Conservation (phyloP, 2,329 filamentous ascomycete genomes). For the Xylaria sp. region DNA sequence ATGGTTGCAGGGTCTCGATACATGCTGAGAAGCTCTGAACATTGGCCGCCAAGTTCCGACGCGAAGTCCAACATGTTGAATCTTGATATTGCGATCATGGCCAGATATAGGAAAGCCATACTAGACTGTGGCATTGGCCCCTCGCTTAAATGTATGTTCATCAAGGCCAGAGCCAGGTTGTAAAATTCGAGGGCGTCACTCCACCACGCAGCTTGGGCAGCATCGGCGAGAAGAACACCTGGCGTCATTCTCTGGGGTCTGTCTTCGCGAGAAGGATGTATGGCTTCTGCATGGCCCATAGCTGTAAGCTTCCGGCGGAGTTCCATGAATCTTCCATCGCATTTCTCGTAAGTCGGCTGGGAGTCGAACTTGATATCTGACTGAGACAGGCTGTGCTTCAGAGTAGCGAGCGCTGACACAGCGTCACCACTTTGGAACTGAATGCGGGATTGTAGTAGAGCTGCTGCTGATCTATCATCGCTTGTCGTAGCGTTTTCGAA, state of each 20-base stretch:
- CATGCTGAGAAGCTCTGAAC: conserved; percentile 71
- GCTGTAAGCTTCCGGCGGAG: conserved; percentile 69
- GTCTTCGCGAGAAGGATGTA: conserved; percentile 56
- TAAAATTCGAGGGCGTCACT: conserved; percentile 78
- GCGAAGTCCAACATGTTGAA: conserved; percentile 78
- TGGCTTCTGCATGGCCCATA: conserved; percentile 62
- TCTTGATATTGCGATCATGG: conserved; percentile 73
- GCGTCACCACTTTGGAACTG: conserved; percentile 79
- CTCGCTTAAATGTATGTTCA: conserved; percentile 71
- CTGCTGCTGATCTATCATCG: conserved; percentile 85
- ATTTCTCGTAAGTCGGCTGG: conserved; percentile 77
- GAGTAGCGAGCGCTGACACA: conserved; percentile 71
- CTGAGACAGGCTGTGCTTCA: conserved; percentile 77
- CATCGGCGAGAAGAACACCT: conserved; percentile 76
- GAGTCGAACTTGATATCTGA: conserved; percentile 75
- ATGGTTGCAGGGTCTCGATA: conserved; percentile 73
- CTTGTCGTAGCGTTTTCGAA: conserved; percentile 76
- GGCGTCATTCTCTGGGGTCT: conserved; percentile 70
- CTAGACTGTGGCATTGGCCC: conserved; percentile 77
- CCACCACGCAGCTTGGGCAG: conserved; percentile 79
- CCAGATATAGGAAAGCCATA: conserved; percentile 74
- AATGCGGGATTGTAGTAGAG: conserved; percentile 84
- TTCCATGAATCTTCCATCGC: conserved; percentile 77
- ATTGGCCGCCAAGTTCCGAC: conserved; percentile 70
- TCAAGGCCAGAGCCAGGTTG: conserved; percentile 73